Evolutionary conservation across 345 rosid species (phyloP), one percentile per base, ranked within the genome.

Genomic region (Acer negundo): DNA sequence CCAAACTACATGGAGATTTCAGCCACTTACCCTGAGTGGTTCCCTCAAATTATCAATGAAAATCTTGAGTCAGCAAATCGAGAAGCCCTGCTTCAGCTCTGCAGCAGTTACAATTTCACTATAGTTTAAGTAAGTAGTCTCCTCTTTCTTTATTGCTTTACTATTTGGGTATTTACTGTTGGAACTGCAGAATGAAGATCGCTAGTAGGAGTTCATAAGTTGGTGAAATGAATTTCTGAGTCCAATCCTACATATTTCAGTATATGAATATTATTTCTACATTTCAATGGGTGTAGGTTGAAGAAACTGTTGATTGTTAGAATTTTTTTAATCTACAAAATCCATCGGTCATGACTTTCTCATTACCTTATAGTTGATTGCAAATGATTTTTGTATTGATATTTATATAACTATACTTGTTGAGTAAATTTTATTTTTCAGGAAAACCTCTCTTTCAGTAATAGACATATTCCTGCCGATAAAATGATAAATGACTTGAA

Each of bases 1-100:
- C 85, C 90, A 8, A 90, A 40, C 74, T 94, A 96, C 89, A 85
- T 94, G 97, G 93, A 89, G 31, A 90, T 94, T 73, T 82, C 93
- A 79, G 81, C 91, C 61, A 70, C 67, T 63, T 85, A 86, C 63
- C 97, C 99, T 74, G 97, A 95, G 56, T 90, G 88, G 85, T 94
- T 70, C 76, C 91, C 95, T 10, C 90, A 85, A 85, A 87, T 92
- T 12, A 96, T 96, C 47, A 82, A 81, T 15, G 91, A 87, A 82
- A 86, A 87, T 78, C 90, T 96, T 15, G 98, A 90, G 62, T 77
- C 89, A 62, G 87, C 91, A 67, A 96, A 96, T 82, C 94, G 90
- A 69, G 55, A 90, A 47, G 92, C 92, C 66, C 72, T 96, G 35
- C 84, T 87, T 71, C 90, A 91, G 91, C 87, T 94, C 51, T 94